These are phyloP conservation scores for Metroxylon sagu DNA, from an alignment of 176 grass and related monocot species.

Conservation along the genomic window DNA sequence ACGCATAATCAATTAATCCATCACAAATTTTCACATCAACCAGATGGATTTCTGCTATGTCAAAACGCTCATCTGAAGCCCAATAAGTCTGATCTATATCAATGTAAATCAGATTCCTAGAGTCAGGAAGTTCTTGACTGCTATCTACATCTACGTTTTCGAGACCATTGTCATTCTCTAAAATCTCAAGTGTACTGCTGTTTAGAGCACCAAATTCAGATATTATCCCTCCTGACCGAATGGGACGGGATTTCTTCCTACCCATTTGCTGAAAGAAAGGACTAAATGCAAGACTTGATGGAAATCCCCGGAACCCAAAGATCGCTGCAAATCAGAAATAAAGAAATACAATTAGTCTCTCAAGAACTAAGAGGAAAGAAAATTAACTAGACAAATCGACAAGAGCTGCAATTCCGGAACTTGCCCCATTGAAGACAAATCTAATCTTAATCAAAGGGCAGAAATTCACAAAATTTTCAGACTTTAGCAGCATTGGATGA, in stretches of 20 bases:
- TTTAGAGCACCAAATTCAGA: conserved; percentile 18
- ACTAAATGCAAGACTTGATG: neutral
- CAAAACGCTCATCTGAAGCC: conserved; percentile 29
- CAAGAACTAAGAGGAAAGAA: too few species aligned
- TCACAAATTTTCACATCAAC: conserved; percentile 39
- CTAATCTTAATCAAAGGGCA: too few species aligned
- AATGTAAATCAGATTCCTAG: conserved; percentile 41
- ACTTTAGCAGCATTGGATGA: too few species aligned
- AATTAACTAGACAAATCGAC: too few species aligned
- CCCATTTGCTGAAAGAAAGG: conserved; percentile 37
- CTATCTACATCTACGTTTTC: conserved; percentile 1
- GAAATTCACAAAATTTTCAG: too few species aligned
- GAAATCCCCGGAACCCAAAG: neutral
- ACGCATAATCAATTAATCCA: conserved; percentile 17
- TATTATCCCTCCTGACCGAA: conserved; percentile 19
- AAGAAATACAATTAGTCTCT: neutral
- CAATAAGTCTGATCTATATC: conserved; percentile 34
- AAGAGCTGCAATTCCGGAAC: too few species aligned
- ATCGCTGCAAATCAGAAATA: conserved; percentile 3
- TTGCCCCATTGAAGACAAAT: too few species aligned
- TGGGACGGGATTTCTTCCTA: conserved; percentile 59
- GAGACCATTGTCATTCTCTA: conserved; percentile 24
- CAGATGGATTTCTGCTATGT: conserved; percentile 67
- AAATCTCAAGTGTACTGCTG: conserved; percentile 14
- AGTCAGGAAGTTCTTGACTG: conserved; percentile 12